Evolutionary conservation across 225 moss, liverwort and hornwort species (phyloP).

Genomic region (Rhytidiadelphus loreus): DNA sequence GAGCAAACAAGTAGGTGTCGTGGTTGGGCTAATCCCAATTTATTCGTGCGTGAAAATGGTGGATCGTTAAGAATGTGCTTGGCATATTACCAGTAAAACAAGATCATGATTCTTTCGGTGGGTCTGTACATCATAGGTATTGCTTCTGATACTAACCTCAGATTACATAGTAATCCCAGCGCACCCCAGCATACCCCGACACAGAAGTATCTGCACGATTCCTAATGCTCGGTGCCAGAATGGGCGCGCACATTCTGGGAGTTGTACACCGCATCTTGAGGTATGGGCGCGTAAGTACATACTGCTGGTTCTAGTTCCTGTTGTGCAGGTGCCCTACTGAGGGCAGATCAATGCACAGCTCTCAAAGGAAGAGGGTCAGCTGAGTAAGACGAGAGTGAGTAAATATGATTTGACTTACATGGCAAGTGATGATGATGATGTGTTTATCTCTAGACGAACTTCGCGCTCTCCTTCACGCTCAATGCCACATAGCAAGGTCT

Average conservation of each 20-base stretch:
- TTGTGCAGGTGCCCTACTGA: constrained; percentile 85
- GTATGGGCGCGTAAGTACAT: constrained; percentile 59
- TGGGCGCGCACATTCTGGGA: constrained; percentile 39
- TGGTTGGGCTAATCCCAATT: background rate
- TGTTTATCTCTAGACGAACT: constrained; percentile 99
- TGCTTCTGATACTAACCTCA: constrained; percentile 39
- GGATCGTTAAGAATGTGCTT: constrained; percentile 6
- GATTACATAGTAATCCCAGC: constrained; percentile 40
- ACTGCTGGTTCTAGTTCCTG: constrained; percentile 71
- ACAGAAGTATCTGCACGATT: constrained; percentile 36
- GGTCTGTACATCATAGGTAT: constrained; percentile 33
- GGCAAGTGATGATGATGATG: constrained; percentile 98
- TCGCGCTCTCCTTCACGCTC: constrained; percentile 99
- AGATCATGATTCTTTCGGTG: constrained; percentile 22
- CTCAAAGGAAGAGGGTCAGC: constrained; percentile 54
- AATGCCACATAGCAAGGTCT: constrained; percentile 97
- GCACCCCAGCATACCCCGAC: constrained; percentile 34
- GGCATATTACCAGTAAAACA: background rate
- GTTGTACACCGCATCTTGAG: constrained; percentile 26
- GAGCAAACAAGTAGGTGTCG: background rate
- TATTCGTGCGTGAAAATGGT: background rate
- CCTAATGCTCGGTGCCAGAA: constrained; percentile 42
- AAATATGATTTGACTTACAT: constrained; percentile 87
- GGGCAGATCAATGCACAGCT: constrained; percentile 39
- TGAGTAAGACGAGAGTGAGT: constrained; percentile 54